Base-by-base conservation (phyloP, 805 yeast species). In the Candida cerambycidarum region DNA sequence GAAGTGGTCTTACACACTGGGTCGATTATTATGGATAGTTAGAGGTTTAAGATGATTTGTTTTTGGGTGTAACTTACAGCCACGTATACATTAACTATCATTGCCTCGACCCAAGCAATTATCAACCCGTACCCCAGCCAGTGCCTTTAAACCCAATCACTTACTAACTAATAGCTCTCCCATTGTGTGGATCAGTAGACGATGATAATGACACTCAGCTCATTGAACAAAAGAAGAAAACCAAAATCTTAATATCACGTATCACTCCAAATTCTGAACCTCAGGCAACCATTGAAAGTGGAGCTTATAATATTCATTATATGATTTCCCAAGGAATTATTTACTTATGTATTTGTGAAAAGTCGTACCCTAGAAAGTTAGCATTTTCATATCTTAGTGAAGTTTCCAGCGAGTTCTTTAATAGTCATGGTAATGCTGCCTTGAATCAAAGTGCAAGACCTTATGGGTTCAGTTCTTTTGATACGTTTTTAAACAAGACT, bases 101-200 rank as follows among this genome's bases (percentile, higher is more conserved):
- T n/a, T n/a, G n/a, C n/a, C n/a, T n/a, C n/a, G n/a, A n/a, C n/a
- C n/a, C n/a, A n/a, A n/a, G n/a, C n/a, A n/a, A n/a, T n/a, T n/a
- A n/a, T n/a, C n/a, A n/a, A n/a, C n/a, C n/a, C n/a, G n/a, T n/a
- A n/a, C n/a, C n/a, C n/a, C n/a, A n/a, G n/a, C n/a, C n/a, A n/a
- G n/a, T n/a, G n/a, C n/a, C n/a, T n/a, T n/a, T n/a, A n/a, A n/a
- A n/a, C n/a, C n/a, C n/a, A n/a, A 21, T 5, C 12, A 32, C 9
- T 12, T 36, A 38, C 40, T 29, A 38, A 38, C 40, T 30, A 21
- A 11, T 39, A 81, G 89, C 93, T 17, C 80, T 93, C 38, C 98
- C 99, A 21, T 73, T 92, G 42, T 81, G 95, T 46, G 96, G 96
- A 5, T 85, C 96, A 1, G 90, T 88, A 10, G 98, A 92, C 59